Evolutionary conservation across 768 basidiomycete genomes (phyloP), one percentile per base, ranked within the genome.

Genomic region (Leccinellum luteum): DNA sequence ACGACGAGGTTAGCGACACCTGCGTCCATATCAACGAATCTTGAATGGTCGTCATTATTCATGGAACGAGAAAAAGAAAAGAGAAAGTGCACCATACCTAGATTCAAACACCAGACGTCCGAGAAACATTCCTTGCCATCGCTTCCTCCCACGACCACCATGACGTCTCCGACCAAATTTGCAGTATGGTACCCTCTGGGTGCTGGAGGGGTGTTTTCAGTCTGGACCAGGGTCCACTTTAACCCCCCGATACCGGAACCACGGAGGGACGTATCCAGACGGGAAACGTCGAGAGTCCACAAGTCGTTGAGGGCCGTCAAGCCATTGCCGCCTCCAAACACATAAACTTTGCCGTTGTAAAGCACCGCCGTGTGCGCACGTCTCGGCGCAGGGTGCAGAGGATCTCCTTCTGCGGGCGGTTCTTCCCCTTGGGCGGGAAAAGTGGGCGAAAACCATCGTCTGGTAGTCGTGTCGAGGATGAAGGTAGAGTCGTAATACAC

Each of bases 311-410:
- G 78, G 0, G 95, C 94, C n/a, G 82, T 83, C 75, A 88, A 78
- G 0, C 95, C 95, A 57, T 93, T 95, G 3, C 95, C 94, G n/a
- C 95, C 94, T 8, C 94, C 95, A 65, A 96, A 97, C 4, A 97
- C 74, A 77, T 90, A 92, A 0, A 98, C 80, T 67, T 83, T 87
- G 57, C 80, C 79, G 28, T 77, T 75, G 65, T 92, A 86, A 21
- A 85, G 74, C 14, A 94, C 89, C 1, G 92, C 84, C 0, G 92
- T 91, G 71, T 98, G 95, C 1, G 95, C 94, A 27, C 95, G 85
- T 9, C 95, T 85, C 3, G 88, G 85, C 3, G 84, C 80, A 0
- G 90, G 85, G 44, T 72, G 71, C 23, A 68, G 69, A 21, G 64
- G 59, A 8, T 57, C 54, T 0, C 48, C 54, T 0, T 58, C 52